Base-by-base conservation (phyloP, 179 eudicot species). In the Silene noctiflora region DNA sequence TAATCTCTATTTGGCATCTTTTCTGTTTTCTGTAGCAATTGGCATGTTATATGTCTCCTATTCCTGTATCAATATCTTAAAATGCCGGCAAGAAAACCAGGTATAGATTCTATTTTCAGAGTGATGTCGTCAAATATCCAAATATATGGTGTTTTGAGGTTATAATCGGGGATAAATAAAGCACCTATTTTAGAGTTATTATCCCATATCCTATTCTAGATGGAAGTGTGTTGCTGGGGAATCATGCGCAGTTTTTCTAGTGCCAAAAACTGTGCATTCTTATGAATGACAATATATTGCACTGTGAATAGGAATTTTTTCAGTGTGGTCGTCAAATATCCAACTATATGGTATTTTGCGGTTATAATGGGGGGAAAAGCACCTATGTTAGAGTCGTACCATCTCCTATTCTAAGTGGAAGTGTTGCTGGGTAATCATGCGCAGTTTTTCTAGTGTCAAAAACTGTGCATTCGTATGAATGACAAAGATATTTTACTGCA, bases 71-170 rank as follows among this genome's bases (percentile, higher is more conserved):
- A 4, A 4, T 69, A 27, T 69, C 33, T 1, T 69, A 69, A 27
- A 69, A n/a, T 44, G 46, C 33, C 69, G 17, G 46, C 11, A 66
- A 24, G 67, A 62, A 62, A 62, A 21, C 68, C 42, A 27, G 68
- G 68, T 64, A 29, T 64, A 25, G 42, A 25, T 24, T 62, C 21
- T 62, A 4, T 64, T 17, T 11, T 27, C 6, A 10, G 13, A 62
- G 21, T 64, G 13, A 9, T n/a, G n/a, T 64, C 17, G 39, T 25
- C 31, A 17, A 16, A 29, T 17, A 64, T 17, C 42, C 42, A 14
- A 64, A 64, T 64, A 64, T 29, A 25, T 21, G 25, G 7, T 64
- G 39, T 29, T 64, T 64, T 27, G 68, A 27, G 68, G 68, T 64
- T 22, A 25, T 4, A 21, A 21, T 20, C 11, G n/a, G 67, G 67